A percentile compares a stretch with the other conserved stretches of the same genome.
phyloP scores from a whole-genome alignment of 495 filamentous ascomycete species.

The Evansstolkia leycettana region DNA sequence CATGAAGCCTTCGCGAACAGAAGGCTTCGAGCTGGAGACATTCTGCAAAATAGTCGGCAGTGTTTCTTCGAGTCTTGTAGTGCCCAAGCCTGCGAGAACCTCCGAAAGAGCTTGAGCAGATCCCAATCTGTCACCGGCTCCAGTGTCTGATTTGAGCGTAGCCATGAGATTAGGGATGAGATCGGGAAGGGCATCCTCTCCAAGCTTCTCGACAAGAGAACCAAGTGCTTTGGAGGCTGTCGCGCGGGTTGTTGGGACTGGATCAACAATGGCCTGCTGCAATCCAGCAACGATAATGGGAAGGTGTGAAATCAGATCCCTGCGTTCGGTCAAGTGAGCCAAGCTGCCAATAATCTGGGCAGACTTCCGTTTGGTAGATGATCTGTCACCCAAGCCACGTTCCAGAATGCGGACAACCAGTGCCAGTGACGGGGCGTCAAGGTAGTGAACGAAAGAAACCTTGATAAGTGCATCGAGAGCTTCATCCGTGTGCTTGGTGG shows the following conservation, averaged over 20 bases:
- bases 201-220: slow-evolving; percentile 90
- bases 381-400: slow-evolving; percentile 79
- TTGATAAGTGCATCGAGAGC: slow-evolving; percentile 91
- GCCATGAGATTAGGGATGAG: slow-evolving; percentile 96
- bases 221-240: slow-evolving; percentile 94
- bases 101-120: slow-evolving; percentile 96
- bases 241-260: slow-evolving; percentile 91
- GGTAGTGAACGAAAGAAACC: slow-evolving; percentile 88
- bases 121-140: slow-evolving; percentile 87
- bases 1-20: slow-evolving; percentile 97
- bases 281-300: slow-evolving; percentile 87
- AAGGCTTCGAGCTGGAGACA: slow-evolving; percentile 77
- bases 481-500: slow-evolving; percentile 93
- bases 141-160: slow-evolving; percentile 92
- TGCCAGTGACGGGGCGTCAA: slow-evolving; percentile 89
- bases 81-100: slow-evolving; percentile 89
- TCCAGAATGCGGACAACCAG: slow-evolving; percentile 91
- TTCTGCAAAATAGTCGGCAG: slow-evolving; percentile 95
- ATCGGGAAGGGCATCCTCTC: slow-evolving; percentile 91
- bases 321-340: slow-evolving; percentile 91
- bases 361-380: slow-evolving; percentile 87
- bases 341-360: slow-evolving; percentile 95
- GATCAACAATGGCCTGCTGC: slow-evolving; percentile 81
- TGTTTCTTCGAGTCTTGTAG: slow-evolving; percentile 84
- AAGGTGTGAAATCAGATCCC: slow-evolving; percentile 82